phyloP scores from a whole-genome alignment of 2,329 filamentous ascomycete species.

The Aureobasidium sp. region DNA sequence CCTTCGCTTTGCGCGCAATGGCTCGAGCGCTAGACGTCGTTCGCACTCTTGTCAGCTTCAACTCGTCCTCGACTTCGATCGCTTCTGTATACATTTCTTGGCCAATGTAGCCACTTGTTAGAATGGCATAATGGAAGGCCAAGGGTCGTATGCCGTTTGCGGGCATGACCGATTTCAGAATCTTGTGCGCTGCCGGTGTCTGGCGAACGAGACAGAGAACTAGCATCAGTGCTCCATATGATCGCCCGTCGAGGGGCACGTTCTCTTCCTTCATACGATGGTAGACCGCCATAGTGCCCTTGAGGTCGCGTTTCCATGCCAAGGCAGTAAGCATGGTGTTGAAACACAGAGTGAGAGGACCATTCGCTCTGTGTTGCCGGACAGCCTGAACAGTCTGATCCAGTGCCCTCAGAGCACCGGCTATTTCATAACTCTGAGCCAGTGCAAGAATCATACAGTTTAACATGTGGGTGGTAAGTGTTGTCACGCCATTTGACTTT shows the following conservation, averaged over 20 bases:
- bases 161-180: slow-evolving; percentile 46
- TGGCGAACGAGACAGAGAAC: slow-evolving; percentile 46
- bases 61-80: slow-evolving; percentile 41
- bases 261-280: slow-evolving; percentile 47
- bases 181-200: slow-evolving; percentile 49
- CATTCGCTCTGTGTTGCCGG: slow-evolving; percentile 39
- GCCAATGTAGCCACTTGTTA: slow-evolving; percentile 45
- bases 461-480: slow-evolving; percentile 52
- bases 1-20: slow-evolving; percentile 33
- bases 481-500: slow-evolving; percentile 42
- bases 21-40: slow-evolving; percentile 39
- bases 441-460: slow-evolving; percentile 60
- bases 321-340: slow-evolving; percentile 68
- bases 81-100: slow-evolving; percentile 41
- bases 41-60: slow-evolving; percentile 34
- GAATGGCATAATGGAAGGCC: slow-evolving; percentile 47
- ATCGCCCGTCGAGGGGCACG: slow-evolving; percentile 49
- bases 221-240: slow-evolving; percentile 57
- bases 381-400: slow-evolving; percentile 42
- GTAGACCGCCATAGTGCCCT: slow-evolving; percentile 48
- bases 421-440: slow-evolving; percentile 40
- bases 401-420: slow-evolving; percentile 45
- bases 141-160: slow-evolving; percentile 38
- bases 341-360: slow-evolving; percentile 61
- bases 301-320: slow-evolving; percentile 55